A percentile compares a stretch with the other conserved stretches of the same genome.
Conservation (phyloP, 2,329 filamentous ascomycete species). For the Ceratocystis lukuohia region DNA sequence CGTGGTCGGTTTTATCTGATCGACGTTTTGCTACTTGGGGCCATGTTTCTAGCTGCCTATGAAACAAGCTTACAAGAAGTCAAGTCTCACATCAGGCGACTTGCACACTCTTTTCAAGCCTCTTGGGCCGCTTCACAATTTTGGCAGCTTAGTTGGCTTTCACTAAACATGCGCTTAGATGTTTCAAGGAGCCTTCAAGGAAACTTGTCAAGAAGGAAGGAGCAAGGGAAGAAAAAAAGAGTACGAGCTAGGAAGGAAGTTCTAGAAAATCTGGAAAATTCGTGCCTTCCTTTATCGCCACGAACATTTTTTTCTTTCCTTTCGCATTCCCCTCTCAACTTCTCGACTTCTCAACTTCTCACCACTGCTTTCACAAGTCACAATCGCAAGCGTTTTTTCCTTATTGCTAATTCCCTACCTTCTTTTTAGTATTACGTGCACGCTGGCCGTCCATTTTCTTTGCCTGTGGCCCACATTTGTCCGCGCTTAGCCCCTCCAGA, state of each 20-base stretch:
- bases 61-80: not conserved
- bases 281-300: not conserved
- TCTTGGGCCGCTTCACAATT: no score
- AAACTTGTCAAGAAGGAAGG: constrained; percentile 2
- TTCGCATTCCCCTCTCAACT: not conserved
- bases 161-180: constrained; percentile 12
- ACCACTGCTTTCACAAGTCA: not conserved
- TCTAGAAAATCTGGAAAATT: not conserved
- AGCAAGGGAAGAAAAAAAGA: not conserved
- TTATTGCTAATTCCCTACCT: not conserved
- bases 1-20: not conserved
- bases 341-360: not conserved
- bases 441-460: not conserved
- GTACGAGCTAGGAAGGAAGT: not conserved
- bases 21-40: not conserved
- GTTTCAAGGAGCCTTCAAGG: constrained; percentile 17
- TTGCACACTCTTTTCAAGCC: no score
- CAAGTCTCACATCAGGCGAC: not conserved
- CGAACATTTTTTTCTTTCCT: constrained; percentile 1
- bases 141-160: not conserved
- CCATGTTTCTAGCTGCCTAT: not conserved
- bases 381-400: not conserved
- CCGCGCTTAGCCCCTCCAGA: constrained; percentile 5
- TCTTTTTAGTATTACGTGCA: not conserved
- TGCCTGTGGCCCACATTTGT: not conserved